Base-by-base conservation (phyloP, 139 green algal species). In the Edaphochlamys debaryana region DNA sequence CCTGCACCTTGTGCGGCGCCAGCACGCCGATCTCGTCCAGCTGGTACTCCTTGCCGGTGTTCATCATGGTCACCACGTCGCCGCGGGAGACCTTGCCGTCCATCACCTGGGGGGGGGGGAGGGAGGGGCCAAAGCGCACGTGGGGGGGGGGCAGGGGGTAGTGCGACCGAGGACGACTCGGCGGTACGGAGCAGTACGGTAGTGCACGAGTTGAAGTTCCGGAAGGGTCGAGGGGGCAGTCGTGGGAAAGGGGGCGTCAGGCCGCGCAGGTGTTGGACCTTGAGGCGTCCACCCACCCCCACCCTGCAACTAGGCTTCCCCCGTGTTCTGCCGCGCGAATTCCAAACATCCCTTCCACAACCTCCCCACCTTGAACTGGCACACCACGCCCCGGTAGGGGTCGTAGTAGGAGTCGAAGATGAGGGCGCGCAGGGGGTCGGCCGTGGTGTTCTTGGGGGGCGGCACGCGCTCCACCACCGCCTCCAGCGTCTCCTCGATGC, bases 371-470 rank as follows among this genome's bases (percentile, higher is more conserved):
- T 74, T 76, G 74, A 94, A 92, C 82, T 94, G 88, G 75, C 90
- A 93, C 36, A 92, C 88, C 52, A 89, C 86, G 8, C 89, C 86
- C 0, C 84, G 86, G 92, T 99, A 99, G 4, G 92, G 37, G 87
- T 99, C 97, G 64, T 99, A 99, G 87, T 98, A 98, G n/a, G 81
- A 94, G 92, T 99, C 97, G 80, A 99, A 99, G 79, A 99, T 98
- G 41, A 99, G 92, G 23, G 96, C 95, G 23, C 97, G 89, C 71
- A 98, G 86, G 13, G 87, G 92, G 64, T 96, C 52, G 36, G 54
- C 69, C 66, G 67, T 38, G 23, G 85, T 96, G 85, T 97, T 94
- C 1, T 40, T 45, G 13, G 95, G 93, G 30, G 97, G 88, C 17
- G 97, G 97, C 13, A 99, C 88, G 9, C 91, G 85, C 45, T 91